A percentile compares a stretch with the other conserved stretches of the same genome.
phyloP scores from a whole-genome alignment of 352 stramenopile species.

The Phytophthora ohioensis region DNA sequence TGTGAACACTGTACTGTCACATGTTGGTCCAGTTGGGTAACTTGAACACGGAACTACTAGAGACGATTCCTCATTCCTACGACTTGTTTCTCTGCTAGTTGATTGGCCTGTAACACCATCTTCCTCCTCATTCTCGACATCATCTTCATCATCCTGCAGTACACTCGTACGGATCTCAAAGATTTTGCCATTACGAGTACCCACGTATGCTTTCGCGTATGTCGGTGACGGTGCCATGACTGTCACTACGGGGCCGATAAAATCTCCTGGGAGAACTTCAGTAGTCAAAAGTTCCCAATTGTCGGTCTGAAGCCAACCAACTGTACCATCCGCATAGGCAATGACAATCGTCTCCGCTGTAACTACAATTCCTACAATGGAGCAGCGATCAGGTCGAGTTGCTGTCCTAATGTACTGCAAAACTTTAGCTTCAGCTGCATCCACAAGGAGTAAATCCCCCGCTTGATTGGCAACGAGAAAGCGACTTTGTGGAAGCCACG shows the following conservation, averaged over 20 bases:
- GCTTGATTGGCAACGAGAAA: slow-evolving; percentile 62
- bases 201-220: slow-evolving; percentile 68
- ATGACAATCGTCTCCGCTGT: slow-evolving; percentile 63
- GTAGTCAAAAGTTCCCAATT: slow-evolving; percentile 57
- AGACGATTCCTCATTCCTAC: slow-evolving; percentile 24
- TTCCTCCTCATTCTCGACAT: slow-evolving; percentile 66
- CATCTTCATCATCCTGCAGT: slow-evolving; percentile 64
- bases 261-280: slow-evolving; percentile 35
- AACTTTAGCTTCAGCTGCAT: slow-evolving; percentile 38
- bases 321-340: slow-evolving; percentile 54
- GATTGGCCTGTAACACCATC: slow-evolving; percentile 28
- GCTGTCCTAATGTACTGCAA: slow-evolving; percentile 47
- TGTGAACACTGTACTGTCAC: slow-evolving; percentile 59
- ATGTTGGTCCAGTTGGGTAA: slow-evolving; percentile 59
- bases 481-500: slow-evolving; percentile 59
- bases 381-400: slow-evolving; percentile 43
- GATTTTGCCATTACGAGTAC: slow-evolving; percentile 60
- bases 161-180: slow-evolving; percentile 73
- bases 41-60: slow-evolving; percentile 56
- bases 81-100: slow-evolving; percentile 1
- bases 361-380: slow-evolving; percentile 58
- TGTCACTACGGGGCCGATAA: slow-evolving; percentile 30
- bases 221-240: slow-evolving; percentile 60
- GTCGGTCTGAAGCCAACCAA: slow-evolving; percentile 60
- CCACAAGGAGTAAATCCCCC: slow-evolving; percentile 66